Conservation (phyloP, 345 rosid species). For the Syzygium jambos region DNA sequence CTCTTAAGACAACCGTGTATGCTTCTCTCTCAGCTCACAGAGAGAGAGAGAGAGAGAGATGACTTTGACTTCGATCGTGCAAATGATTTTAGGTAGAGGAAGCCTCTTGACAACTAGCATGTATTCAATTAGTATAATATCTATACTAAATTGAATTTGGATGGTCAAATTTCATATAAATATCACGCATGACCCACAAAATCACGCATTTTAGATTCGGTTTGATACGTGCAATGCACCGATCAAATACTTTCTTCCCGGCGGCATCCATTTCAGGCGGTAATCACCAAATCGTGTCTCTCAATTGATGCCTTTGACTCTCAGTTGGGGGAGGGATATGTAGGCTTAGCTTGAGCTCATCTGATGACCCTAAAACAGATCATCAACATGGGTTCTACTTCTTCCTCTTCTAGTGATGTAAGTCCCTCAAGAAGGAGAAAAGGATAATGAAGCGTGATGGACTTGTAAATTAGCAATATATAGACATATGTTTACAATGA, state of each 20-base stretch:
- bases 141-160: background rate
- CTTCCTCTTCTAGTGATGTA: background rate
- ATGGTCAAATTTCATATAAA: background rate
- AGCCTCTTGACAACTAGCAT: background rate
- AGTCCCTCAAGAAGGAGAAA: background rate
- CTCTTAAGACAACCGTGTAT: background rate
- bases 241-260: fast-evolving
- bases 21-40: background rate
- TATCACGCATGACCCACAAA: background rate
- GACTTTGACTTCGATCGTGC: background rate
- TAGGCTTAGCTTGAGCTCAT: background rate
- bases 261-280: background rate
- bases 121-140: background rate
- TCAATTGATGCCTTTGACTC: background rate
- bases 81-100: background rate
- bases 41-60: background rate
- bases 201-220: fast-evolving
- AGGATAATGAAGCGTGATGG: background rate
- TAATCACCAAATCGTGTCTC: background rate
- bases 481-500: background rate
- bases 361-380: background rate
- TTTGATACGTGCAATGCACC: background rate
- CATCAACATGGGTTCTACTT: background rate
- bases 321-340: background rate
- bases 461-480: background rate